These are phyloP conservation scores for Vanrija humicola DNA, from an alignment of 1,284 basidiomycete species.

Conservation along the genomic window DNA sequence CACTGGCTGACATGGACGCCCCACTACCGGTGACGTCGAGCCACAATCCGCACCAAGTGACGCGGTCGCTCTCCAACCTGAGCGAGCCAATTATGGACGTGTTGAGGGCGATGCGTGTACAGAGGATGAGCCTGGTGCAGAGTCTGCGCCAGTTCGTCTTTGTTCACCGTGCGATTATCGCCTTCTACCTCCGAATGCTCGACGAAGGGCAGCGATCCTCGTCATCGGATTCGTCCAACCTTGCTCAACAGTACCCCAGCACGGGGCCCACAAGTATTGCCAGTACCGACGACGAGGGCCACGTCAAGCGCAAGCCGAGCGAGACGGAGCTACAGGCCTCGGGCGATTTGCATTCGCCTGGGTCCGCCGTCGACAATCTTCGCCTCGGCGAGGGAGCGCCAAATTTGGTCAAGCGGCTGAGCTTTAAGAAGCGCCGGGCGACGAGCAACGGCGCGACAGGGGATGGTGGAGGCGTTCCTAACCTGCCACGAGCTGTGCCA, in stretches of 20 bases:
- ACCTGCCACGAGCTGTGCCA: no score
- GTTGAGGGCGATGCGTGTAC: constrained; percentile 82
- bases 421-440: constrained; percentile 37
- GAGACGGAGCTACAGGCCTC: constrained; percentile 40
- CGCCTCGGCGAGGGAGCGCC: constrained; percentile 6
- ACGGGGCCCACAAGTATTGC: constrained; percentile 1
- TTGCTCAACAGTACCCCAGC: neutral
- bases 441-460: neutral
- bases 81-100: constrained; percentile 70
- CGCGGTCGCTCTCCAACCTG: constrained; percentile 58
- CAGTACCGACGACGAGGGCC: constrained; percentile 38
- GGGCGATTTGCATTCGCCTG: constrained; percentile 1
- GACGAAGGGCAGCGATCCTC: constrained; percentile 52
- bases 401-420: constrained; percentile 40
- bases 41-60: constrained; percentile 51
- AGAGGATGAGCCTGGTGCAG: constrained; percentile 87
- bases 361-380: neutral
- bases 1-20: no score
- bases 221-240: neutral
- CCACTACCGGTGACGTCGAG: constrained; percentile 21
- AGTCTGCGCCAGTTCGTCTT: constrained; percentile 85
- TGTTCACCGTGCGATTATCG: constrained; percentile 77
- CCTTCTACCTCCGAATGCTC: constrained; percentile 69
- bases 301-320: constrained; percentile 37
- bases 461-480: neutral